A percentile compares a stretch with the other conserved stretches of the same genome.
phyloP scores from a whole-genome alignment of 2,329 filamentous ascomycete genomes.

The Aplosporella prunicola region DNA sequence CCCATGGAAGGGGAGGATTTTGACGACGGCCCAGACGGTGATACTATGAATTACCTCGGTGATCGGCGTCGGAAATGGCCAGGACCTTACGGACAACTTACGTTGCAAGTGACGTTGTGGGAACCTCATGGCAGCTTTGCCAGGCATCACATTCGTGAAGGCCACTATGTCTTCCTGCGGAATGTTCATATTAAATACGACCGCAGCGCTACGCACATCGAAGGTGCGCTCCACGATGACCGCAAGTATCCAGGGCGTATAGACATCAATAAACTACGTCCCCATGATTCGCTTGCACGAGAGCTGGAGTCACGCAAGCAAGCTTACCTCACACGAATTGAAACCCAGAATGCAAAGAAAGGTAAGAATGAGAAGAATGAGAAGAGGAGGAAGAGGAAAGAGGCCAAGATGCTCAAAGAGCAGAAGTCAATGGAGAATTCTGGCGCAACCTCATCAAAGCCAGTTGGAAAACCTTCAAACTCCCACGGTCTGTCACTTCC shows the following conservation, averaged over 20 bases:
- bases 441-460: conserved; percentile 1
- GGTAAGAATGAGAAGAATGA: conserved; percentile 28
- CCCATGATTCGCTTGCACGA: conserved; percentile 37
- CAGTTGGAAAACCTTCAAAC: too few relatives aligned
- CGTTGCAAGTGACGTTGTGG: conserved; percentile 62
- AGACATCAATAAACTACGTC: conserved; percentile 45
- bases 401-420: conserved; percentile 24
- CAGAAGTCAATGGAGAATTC: conserved; percentile 18
- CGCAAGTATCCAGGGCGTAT: conserved; percentile 41
- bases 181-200: conserved; percentile 62
- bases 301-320: conserved; percentile 33
- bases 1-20: conserved; percentile 20
- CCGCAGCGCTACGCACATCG: conserved; percentile 41
- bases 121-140: conserved; percentile 56
- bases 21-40: conserved; percentile 38
- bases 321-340: background rate
- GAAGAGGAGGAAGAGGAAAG: conserved; percentile 26
- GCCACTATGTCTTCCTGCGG: conserved; percentile 54
- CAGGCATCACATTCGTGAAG: conserved; percentile 45
- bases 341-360: background rate
- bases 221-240: conserved; percentile 64
- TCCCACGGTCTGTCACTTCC: conserved; percentile 29
- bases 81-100: conserved; percentile 64
- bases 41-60: conserved; percentile 46
- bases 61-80: conserved; percentile 46